Conservation (phyloP, 495 filamentous ascomycete genomes). For the Talaromyces thailandensis region DNA sequence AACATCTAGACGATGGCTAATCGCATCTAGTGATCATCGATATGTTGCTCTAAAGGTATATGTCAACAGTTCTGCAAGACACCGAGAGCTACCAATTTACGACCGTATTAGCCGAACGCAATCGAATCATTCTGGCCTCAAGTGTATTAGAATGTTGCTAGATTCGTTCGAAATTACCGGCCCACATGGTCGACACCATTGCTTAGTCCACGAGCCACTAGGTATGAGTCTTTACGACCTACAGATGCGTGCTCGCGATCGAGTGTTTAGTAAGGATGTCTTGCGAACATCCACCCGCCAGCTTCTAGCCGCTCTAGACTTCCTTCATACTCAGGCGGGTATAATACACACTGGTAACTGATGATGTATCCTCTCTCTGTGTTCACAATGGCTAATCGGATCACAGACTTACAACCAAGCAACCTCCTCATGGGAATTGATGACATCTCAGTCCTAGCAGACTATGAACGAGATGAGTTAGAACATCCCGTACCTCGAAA, state of each 20-base stretch:
- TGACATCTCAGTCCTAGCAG: constrained; percentile 18
- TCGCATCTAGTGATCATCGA: constrained; percentile 13
- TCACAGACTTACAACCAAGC: constrained; percentile 16
- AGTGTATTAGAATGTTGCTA: background rate
- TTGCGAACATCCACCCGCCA: constrained; percentile 16
- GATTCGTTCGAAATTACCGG: background rate
- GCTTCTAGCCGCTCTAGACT: constrained; percentile 30
- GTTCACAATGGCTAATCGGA: constrained; percentile 2
- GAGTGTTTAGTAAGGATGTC: constrained; percentile 11
- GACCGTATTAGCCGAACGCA: background rate
- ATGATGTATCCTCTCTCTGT: background rate
- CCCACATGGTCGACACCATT: background rate
- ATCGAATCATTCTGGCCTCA: background rate
- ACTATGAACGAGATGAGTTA: constrained; percentile 18
- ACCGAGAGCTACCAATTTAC: background rate
- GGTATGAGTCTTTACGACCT: constrained; percentile 21
- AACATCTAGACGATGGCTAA: background rate
- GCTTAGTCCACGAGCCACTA: constrained; percentile 22
- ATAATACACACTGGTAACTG: constrained; percentile 36
- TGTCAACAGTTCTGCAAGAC: background rate
- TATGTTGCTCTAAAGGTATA: constrained; percentile 17
- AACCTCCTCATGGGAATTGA: constrained; percentile 22
- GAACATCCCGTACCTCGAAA: constrained; percentile 18
- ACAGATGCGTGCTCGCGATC: constrained; percentile 12
- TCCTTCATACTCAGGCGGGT: constrained; percentile 29